These are phyloP conservation scores for Ceratonia siliqua DNA, from an alignment of 306 rosid species.

Conservation along the genomic window DNA sequence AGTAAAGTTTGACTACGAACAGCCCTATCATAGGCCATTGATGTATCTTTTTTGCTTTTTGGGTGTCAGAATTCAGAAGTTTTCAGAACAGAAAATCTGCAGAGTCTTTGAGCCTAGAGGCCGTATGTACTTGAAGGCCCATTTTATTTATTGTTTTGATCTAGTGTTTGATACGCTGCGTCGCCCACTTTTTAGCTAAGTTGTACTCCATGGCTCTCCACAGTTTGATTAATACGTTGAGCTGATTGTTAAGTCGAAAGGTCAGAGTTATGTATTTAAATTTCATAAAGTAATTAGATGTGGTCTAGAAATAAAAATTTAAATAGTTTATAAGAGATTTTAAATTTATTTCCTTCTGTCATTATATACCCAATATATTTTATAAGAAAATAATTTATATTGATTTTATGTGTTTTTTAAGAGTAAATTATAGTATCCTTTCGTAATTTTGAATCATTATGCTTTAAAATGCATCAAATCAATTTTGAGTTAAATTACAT, in stretches of 20 bases:
- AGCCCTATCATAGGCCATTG: constrained; percentile 56
- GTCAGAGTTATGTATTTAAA: not conserved
- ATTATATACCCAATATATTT: too few relatives aligned
- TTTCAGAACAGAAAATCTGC: not conserved
- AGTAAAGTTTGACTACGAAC: too few relatives aligned
- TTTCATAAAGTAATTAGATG: too few relatives aligned
- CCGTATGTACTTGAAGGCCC: not conserved
- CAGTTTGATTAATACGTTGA: constrained; percentile 4
- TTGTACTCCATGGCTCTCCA: not conserved
- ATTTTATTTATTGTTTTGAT: constrained; percentile 17
- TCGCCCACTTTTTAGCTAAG: not conserved
- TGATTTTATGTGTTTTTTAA: too few relatives aligned
- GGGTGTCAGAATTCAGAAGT: constrained; percentile 7
- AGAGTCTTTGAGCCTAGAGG: not conserved
- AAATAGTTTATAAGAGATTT: too few relatives aligned
- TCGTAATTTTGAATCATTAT: too few relatives aligned
- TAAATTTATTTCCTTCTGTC: too few relatives aligned
- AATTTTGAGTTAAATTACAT: too few relatives aligned
- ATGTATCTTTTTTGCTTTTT: not conserved
- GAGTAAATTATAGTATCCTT: too few relatives aligned
- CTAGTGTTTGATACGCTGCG: not conserved
- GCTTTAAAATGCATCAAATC: too few relatives aligned
- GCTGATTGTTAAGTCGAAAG: not conserved
- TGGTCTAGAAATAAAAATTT: too few relatives aligned
- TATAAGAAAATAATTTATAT: too few relatives aligned